phyloP scores from a whole-genome alignment of 1,284 basidiomycete species.

The Ustilago loliicola region DNA sequence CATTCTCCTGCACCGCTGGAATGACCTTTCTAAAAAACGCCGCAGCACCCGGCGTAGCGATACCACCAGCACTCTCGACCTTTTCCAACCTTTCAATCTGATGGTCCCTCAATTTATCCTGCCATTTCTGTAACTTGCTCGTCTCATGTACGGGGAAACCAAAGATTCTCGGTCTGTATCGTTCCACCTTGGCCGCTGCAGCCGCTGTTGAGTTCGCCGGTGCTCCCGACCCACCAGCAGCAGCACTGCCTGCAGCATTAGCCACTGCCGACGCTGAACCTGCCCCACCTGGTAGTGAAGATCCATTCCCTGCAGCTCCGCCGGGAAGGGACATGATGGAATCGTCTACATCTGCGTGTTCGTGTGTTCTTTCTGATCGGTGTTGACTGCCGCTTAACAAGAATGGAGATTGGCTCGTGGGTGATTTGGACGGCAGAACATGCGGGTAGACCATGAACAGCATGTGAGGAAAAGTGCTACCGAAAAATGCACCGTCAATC shows the following conservation, averaged over 20 bases:
- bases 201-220: conserved; percentile 42
- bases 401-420: conserved; percentile 58
- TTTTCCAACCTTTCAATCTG: conserved; percentile 60
- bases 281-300: conserved; percentile 13
- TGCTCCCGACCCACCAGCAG: conserved; percentile 10
- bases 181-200: conserved; percentile 60
- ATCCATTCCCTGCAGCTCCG: conserved; percentile 31
- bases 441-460: conserved; percentile 77
- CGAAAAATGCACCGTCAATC: conserved; percentile 70
- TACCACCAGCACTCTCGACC: conserved; percentile 49
- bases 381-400: conserved; percentile 45
- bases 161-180: conserved; percentile 68
- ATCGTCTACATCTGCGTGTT: conserved; percentile 74
- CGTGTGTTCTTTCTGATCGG: conserved; percentile 27
- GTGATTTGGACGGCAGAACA: conserved; percentile 75
- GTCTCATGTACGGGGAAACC: conserved; percentile 70
- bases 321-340: conserved; percentile 46
- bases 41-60: conserved; percentile 41
- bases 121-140: conserved; percentile 68
- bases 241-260: conserved; percentile 21
- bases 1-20: not conserved
- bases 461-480: conserved; percentile 69
- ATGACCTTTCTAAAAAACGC: conserved; percentile 43
- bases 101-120: conserved; percentile 59
- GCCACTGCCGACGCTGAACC: conserved; percentile 18